Base-by-base conservation (phyloP, 345 rosid species). In the Garcia nutans region DNA sequence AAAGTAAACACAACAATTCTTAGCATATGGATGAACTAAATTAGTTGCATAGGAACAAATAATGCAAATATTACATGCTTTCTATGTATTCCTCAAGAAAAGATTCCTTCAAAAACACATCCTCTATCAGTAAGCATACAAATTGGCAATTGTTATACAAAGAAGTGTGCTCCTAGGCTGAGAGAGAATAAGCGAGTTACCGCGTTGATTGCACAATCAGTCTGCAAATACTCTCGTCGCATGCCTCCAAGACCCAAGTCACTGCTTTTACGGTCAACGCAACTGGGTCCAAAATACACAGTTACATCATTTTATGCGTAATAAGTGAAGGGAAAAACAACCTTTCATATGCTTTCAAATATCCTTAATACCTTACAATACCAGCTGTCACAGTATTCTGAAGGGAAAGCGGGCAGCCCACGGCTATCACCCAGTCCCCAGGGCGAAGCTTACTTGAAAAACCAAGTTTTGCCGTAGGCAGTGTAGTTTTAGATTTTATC, bases 361-460 rank as follows among this genome's bases (percentile, higher is more conserved):
- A 57, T 64, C 33, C 26, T 22, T 6, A 71, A 58, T 75, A 93
- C 99, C 99, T 95, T 12, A 95, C 91, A 77, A 95, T 93, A 70
- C 98, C 99, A 65, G 97, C 97, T 60, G 99, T 95, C 31, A 95
- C 78, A 20, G 99, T 91, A 73, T 93, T 95, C 77, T 95, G 98
- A 78, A 95, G 92, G 80, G 94, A 87, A 75, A 91, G 93, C n/a
- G 98, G 99, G 77, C 94, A 91, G n/a, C 99, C 99, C 82, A 93
- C 57, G 45, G 99, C 92, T 70, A 93, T 71, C 44, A 93, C 97
- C 97, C 98, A 95, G 74, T 95, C 99, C 50, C 99, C 99, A 65
- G 97, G 96, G 77, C 94, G 96, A 82, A 95, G 90, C 84, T 84
- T 90, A 80, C 86, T 87, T 12, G 99, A 93, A 62, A 84, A 87